Conservation (phyloP, 192 early-diverging fungal species). For the Spinellus fusiger region DNA sequence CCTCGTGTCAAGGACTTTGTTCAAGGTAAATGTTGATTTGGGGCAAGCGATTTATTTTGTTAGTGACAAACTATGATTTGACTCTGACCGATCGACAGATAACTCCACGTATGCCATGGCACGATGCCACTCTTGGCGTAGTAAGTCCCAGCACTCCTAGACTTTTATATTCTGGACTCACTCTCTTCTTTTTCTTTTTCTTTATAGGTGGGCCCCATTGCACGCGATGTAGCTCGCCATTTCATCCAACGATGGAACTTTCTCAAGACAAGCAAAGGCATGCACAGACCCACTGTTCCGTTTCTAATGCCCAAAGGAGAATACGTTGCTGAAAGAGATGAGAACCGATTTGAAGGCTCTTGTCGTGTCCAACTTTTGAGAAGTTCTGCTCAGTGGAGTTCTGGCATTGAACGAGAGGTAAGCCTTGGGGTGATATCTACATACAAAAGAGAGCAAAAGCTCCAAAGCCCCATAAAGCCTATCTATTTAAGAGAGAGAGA, state of each 20-base stretch:
- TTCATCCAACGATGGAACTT: slow-evolving; percentile 91
- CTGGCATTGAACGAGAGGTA: slow-evolving; percentile 57
- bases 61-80: slow-evolving; percentile 16
- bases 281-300: slow-evolving; percentile 53
- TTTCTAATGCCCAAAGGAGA: slow-evolving; percentile 73
- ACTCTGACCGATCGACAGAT: slow-evolving; percentile 39
- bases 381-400: slow-evolving; percentile 66
- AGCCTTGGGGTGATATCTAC: background rate
- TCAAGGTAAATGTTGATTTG: slow-evolving; percentile 31
- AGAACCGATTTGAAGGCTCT: slow-evolving; percentile 52
- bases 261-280: slow-evolving; percentile 65
- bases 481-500: no score
- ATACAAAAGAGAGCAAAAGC: no score
- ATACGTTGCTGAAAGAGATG: slow-evolving; percentile 54
- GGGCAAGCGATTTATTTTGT: background rate
- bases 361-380: slow-evolving; percentile 63
- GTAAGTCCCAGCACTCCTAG: slow-evolving; percentile 14
- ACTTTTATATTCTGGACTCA: background rate
- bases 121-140: slow-evolving; percentile 76
- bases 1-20: slow-evolving; percentile 76
- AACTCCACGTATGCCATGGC: slow-evolving; percentile 82
- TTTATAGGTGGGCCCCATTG: slow-evolving; percentile 66
- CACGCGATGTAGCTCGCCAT: slow-evolving; percentile 80
- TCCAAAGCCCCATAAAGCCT: no score
- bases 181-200: background rate